A percentile compares a stretch with the other conserved stretches of the same genome.
Conservation (phyloP, 305 asterid species). For the Fraxinus ornus region DNA sequence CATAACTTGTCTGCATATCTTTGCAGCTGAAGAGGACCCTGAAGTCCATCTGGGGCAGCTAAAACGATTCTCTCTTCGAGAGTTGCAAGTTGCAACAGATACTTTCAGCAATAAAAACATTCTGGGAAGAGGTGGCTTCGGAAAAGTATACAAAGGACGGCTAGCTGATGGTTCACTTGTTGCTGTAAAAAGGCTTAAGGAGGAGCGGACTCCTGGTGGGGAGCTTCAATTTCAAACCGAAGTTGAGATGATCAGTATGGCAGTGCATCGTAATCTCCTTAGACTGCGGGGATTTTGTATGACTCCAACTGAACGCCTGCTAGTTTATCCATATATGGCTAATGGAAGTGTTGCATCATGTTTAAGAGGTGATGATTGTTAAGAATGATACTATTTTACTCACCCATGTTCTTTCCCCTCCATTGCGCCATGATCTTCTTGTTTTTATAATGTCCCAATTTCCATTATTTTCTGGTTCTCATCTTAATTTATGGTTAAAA, state of each 20-base stretch:
- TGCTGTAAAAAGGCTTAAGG: constrained; percentile 54
- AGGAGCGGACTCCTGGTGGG: constrained; percentile 63
- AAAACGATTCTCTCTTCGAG: constrained; percentile 50
- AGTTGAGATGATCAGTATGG: constrained; percentile 61
- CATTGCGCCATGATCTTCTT: background rate
- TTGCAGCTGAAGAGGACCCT: constrained; percentile 63
- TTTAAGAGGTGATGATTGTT: constrained; percentile 44
- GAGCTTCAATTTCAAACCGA: constrained; percentile 62
- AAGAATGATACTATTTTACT: constrained; percentile 4
- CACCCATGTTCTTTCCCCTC: background rate
- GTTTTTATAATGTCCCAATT: background rate
- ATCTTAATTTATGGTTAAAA: background rate
- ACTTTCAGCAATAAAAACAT: constrained; percentile 52
- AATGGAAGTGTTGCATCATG: constrained; percentile 70
- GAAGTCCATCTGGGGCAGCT: constrained; percentile 51
- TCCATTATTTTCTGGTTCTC: background rate
- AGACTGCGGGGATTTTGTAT: constrained; percentile 58
- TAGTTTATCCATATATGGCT: constrained; percentile 64
- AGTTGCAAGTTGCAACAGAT: constrained; percentile 57
- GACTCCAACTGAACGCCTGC: constrained; percentile 57
- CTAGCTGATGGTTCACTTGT: constrained; percentile 59
- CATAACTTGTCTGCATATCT: constrained; percentile 18
- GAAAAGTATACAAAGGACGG: constrained; percentile 58
- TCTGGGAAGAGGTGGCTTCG: constrained; percentile 54
- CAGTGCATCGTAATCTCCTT: constrained; percentile 59